Percentiles rank a stretch among this genome's conserved stretches.
These are phyloP conservation scores for Colletotrichum liriopes DNA, from an alignment of 2,329 filamentous ascomycete species.

Conservation along the genomic window DNA sequence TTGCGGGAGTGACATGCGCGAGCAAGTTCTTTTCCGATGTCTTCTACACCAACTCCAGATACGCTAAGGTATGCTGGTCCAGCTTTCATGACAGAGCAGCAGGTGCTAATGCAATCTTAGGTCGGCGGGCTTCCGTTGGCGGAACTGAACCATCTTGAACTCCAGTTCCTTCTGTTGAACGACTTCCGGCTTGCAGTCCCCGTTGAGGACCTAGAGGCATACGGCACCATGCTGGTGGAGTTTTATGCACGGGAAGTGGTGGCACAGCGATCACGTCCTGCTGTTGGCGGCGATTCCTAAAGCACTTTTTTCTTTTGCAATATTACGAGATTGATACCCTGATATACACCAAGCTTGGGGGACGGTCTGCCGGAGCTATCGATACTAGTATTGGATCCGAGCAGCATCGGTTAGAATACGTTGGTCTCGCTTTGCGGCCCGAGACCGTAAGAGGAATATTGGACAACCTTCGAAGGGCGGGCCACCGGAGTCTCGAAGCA, in stretches of 20 bases:
- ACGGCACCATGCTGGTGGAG: constrained; percentile 98
- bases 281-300: constrained; percentile 31
- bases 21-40: constrained; percentile 99
- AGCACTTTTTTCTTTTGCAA: constrained; percentile 23
- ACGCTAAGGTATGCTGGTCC: constrained; percentile 85
- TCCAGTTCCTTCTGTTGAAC: constrained; percentile 95
- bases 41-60: constrained; percentile 99
- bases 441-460: background rate
- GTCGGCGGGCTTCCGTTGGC: constrained; percentile 93
- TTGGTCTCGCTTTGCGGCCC: background rate
- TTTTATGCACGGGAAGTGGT: constrained; percentile 96
- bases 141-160: constrained; percentile 95
- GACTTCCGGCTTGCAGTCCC: constrained; percentile 95
- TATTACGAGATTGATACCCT: constrained; percentile 43
- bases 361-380: constrained; percentile 12
- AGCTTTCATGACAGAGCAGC: too few relatives aligned
- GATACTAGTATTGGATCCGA: constrained; percentile 11
- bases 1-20: constrained; percentile 96
- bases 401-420: constrained; percentile 10
- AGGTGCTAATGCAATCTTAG: constrained; percentile 61
- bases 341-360: constrained; percentile 32
- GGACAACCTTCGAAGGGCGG: background rate
- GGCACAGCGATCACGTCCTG: constrained; percentile 49
- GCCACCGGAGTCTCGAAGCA: background rate
- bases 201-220: constrained; percentile 95